Evolutionary conservation across 768 basidiomycete species (phyloP).

Genomic region (Tricholoma hemisulphureum): DNA sequence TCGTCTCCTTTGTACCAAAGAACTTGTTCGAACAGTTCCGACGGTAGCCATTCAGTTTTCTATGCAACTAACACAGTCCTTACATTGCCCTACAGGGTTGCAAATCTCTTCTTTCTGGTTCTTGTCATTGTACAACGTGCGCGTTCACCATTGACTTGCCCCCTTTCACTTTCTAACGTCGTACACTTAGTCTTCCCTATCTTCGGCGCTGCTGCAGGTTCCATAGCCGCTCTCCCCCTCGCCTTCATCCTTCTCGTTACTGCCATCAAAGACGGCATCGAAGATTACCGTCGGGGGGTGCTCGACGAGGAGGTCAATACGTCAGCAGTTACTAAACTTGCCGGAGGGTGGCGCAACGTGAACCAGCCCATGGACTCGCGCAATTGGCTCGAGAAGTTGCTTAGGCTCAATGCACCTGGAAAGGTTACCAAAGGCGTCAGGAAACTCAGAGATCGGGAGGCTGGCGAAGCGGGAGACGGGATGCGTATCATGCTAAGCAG

Average conservation of each 20-base stretch:
- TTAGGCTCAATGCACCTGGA: conserved; percentile 69
- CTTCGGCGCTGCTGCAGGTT: conserved; percentile 84
- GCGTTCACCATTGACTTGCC: conserved; percentile 14
- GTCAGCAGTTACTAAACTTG: conserved; percentile 86
- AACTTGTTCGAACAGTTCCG: conserved; percentile 95
- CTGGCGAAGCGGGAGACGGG: conserved; percentile 53
- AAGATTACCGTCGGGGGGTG: conserved; percentile 87
- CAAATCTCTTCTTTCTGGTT: conserved; percentile 89
- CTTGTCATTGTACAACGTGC: conserved; percentile 79
- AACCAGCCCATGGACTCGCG: conserved; percentile 82
- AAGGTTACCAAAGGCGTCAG: conserved; percentile 82
- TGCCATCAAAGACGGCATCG: conserved; percentile 92
- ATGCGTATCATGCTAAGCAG: conserved; percentile 63
- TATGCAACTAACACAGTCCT: background rate
- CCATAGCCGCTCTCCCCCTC: conserved; percentile 81
- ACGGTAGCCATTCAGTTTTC: conserved; percentile 39
- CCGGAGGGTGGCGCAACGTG: conserved; percentile 80
- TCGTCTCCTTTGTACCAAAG: conserved; percentile 88
- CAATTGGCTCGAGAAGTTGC: conserved; percentile 68
- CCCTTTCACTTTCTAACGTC: background rate
- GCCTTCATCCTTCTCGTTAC: conserved; percentile 86
- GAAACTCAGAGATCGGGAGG: conserved; percentile 81
- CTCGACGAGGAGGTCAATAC: conserved; percentile 96
- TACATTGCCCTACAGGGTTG: conserved; percentile 49
- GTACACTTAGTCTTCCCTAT: conserved; percentile 70